Percentiles rank a stretch among this genome's conserved stretches.
Conservation (phyloP, 495 filamentous ascomycete genomes). For the Penicillium ochrochloron region DNA sequence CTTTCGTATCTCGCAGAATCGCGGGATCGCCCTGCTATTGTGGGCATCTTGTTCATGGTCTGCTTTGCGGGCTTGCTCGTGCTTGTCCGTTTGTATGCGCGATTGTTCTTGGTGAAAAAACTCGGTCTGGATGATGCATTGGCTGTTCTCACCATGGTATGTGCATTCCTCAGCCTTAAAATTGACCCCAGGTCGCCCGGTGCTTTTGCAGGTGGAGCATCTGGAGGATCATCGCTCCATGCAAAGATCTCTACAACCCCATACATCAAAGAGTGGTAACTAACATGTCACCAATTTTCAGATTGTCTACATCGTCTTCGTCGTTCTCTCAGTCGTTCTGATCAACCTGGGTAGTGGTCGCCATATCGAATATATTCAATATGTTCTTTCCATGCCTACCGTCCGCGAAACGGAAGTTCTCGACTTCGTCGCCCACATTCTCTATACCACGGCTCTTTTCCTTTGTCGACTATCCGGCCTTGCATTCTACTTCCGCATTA, state of each 20-base stretch:
- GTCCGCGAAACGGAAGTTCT: slow-evolving; percentile 45
- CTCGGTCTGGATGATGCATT: slow-evolving; percentile 43
- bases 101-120: slow-evolving; percentile 39
- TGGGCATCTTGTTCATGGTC: slow-evolving; percentile 46
- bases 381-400: slow-evolving; percentile 41
- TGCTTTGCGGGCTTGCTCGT: slow-evolving; percentile 39
- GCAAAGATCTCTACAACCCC: not conserved
- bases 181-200: not conserved
- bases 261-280: not conserved
- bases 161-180: slow-evolving; percentile 20
- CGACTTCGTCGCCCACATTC: slow-evolving; percentile 51
- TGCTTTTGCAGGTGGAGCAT: not conserved
- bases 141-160: slow-evolving; percentile 42
- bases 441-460: slow-evolving; percentile 53
- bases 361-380: slow-evolving; percentile 53
- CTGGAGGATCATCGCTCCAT: not conserved
- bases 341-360: slow-evolving; percentile 52
- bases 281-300: slow-evolving; percentile 1
- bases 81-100: slow-evolving; percentile 39
- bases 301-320: slow-evolving; percentile 42
- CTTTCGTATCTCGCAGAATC: slow-evolving; percentile 45
- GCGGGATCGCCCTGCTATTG: slow-evolving; percentile 42
- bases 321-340: slow-evolving; percentile 43
- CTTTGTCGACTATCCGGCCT: slow-evolving; percentile 53
- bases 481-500: slow-evolving; percentile 51